Evolutionary conservation across 2,329 filamentous ascomycete genomes (phyloP).

Genomic region (Tolypocladium guangdongense): DNA sequence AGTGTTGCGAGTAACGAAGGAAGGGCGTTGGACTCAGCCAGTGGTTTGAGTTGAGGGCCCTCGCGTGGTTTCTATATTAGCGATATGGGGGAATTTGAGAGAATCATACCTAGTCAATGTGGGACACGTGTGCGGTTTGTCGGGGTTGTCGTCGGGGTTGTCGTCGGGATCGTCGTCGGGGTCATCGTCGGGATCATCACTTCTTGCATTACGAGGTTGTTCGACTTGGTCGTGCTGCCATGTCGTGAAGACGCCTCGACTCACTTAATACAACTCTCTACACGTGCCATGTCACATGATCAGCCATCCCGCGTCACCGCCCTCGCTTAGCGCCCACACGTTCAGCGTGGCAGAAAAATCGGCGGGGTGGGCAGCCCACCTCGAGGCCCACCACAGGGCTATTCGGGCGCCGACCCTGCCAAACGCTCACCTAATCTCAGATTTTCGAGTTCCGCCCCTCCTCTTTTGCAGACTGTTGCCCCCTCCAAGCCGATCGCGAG

Average conservation of each 20-base stretch:
- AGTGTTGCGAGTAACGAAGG: background rate
- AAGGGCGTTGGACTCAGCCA: background rate
- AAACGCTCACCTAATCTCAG: conserved; percentile 14
- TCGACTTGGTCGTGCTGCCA: background rate
- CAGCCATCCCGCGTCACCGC: conserved; percentile 16
- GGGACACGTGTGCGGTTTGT: too few species aligned
- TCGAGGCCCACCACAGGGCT: conserved; percentile 26
- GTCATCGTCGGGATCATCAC: too few species aligned
- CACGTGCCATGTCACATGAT: conserved; percentile 15
- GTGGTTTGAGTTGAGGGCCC: background rate
- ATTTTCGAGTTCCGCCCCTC: conserved; percentile 14
- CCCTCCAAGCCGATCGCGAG: conserved; percentile 9
- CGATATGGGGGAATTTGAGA: background rate
- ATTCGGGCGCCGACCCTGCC: conserved; percentile 22
- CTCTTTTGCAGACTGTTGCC: conserved; percentile 4
- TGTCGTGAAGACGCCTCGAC: too few species aligned
- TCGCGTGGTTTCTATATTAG: background rate
- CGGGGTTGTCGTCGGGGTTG: too few species aligned
- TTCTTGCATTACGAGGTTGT: background rate
- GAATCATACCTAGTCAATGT: background rate
- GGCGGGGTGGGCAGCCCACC: conserved; percentile 20
- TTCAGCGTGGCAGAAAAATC: conserved; percentile 25
- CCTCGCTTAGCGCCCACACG: conserved; percentile 32
- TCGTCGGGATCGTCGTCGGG: too few species aligned
- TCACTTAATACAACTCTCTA: too few species aligned